A percentile compares a stretch with the other conserved stretches of the same genome.
phyloP scores from a whole-genome alignment of 768 basidiomycete species.

The Lentinula edodes region DNA sequence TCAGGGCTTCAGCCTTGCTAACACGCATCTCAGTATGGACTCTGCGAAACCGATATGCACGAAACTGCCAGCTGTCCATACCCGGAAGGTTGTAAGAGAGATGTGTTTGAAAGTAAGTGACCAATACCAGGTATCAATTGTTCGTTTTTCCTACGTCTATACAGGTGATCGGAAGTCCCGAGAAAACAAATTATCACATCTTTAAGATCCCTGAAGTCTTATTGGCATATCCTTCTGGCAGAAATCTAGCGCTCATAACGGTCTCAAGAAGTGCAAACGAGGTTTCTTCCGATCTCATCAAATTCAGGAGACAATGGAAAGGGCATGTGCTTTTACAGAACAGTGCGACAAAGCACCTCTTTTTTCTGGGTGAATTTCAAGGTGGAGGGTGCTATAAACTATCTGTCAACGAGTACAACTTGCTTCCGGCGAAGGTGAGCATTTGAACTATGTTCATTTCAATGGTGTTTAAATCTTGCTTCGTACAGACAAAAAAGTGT shows the following conservation, averaged over 20 bases:
- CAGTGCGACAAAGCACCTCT: neutral
- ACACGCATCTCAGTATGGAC: neutral
- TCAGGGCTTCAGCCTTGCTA: neutral
- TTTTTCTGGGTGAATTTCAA: neutral
- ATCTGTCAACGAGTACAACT: neutral
- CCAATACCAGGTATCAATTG: neutral
- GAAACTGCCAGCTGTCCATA: neutral
- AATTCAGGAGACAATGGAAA: neutral
- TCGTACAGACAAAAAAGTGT: neutral
- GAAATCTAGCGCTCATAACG: neutral
- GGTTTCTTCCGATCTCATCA: neutral
- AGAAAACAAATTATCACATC: neutral
- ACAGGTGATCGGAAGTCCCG: neutral
- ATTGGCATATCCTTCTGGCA: neutral
- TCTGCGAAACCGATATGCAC: neutral
- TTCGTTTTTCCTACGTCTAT: neutral
- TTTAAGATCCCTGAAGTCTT: neutral
- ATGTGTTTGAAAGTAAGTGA: neutral
- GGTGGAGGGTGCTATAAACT: neutral
- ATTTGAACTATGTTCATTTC: neutral
- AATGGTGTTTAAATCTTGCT: neutral
- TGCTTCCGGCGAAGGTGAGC: neutral
- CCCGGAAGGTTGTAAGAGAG: neutral
- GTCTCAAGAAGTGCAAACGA: neutral
- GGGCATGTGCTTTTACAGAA: neutral